These are phyloP conservation scores for Diaporthe ampelina DNA, from an alignment of 2,329 filamentous ascomycete species.

Conservation along the genomic window DNA sequence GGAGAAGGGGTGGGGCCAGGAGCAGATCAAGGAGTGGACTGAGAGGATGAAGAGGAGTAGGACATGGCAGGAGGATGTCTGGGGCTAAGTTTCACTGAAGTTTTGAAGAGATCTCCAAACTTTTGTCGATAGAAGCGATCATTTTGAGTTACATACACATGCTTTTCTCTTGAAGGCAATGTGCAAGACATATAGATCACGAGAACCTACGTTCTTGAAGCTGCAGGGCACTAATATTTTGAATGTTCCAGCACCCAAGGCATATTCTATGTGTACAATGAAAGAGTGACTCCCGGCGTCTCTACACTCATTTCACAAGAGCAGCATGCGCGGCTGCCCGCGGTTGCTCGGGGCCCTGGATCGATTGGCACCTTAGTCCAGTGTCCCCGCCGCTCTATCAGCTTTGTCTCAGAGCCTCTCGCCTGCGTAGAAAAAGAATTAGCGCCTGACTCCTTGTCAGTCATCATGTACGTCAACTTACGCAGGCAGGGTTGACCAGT, in stretches of 20 bases:
- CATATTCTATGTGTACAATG: background rate
- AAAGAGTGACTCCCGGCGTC: background rate
- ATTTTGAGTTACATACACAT: background rate
- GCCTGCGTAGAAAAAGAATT: background rate
- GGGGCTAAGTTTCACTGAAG: slow-evolving; percentile 52
- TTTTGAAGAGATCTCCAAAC: background rate
- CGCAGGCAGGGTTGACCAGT: slow-evolving; percentile 41
- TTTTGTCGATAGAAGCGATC: slow-evolving; percentile 1
- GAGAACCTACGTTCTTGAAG: background rate
- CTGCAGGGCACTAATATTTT: background rate
- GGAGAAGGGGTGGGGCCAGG: slow-evolving; percentile 54
- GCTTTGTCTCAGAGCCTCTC: slow-evolving; percentile 2
- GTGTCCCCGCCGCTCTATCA: background rate
- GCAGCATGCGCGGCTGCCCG: background rate
- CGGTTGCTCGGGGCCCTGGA: background rate
- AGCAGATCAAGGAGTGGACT: slow-evolving; percentile 59
- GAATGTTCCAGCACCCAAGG: background rate
- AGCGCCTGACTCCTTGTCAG: background rate
- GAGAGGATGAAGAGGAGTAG: slow-evolving; percentile 61
- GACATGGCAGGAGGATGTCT: slow-evolving; percentile 69
- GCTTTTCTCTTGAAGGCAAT: background rate
- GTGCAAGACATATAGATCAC: background rate
- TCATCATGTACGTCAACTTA: slow-evolving; percentile 1
- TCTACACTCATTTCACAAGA: background rate
- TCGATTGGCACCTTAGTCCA: background rate